Percentiles rank a stretch among this genome's conserved stretches.
These are phyloP conservation scores for Royoungia palumana DNA, from an alignment of 768 basidiomycete genomes.

Conservation along the genomic window DNA sequence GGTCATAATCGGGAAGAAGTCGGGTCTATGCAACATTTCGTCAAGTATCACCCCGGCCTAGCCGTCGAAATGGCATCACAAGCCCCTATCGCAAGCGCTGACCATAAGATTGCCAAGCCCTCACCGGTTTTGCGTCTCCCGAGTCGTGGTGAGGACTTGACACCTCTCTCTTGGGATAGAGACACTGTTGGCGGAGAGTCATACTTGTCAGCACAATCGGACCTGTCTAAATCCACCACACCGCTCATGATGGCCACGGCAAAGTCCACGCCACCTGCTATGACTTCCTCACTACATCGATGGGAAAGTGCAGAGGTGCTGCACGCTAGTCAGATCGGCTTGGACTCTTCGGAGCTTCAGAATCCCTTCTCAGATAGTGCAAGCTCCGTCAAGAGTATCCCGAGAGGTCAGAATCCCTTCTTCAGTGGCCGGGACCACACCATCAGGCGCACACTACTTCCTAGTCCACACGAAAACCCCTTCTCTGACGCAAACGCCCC, in stretches of 20 bases:
- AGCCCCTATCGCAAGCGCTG: slow-evolving; percentile 19
- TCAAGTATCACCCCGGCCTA: slow-evolving; percentile 55
- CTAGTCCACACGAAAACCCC: slow-evolving; percentile 31
- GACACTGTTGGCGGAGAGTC: slow-evolving; percentile 46
- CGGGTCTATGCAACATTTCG: slow-evolving; percentile 42
- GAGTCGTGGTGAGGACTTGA: slow-evolving; percentile 38
- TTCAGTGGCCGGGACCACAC: slow-evolving; percentile 41
- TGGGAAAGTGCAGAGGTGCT: slow-evolving; percentile 73
- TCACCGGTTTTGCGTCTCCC: slow-evolving; percentile 43
- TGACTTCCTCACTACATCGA: slow-evolving; percentile 46
- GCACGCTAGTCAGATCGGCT: slow-evolving; percentile 33
- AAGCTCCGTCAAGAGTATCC: slow-evolving; percentile 13
- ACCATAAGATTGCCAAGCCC: slow-evolving; percentile 17
- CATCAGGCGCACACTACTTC: slow-evolving; percentile 13
- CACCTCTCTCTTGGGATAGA: slow-evolving; percentile 50
- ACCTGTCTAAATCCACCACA: slow-evolving; percentile 44
- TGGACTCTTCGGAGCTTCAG: slow-evolving; percentile 5
- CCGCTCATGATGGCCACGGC: slow-evolving; percentile 47
- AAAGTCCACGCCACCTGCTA: slow-evolving; percentile 61
- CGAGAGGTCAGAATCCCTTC: slow-evolving; percentile 35
- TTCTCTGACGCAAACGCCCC: slow-evolving; percentile 39
- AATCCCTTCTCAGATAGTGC: slow-evolving; percentile 29
- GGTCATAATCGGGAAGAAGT: slow-evolving; percentile 34
- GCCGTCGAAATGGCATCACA: slow-evolving; percentile 50
- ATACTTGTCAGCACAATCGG: slow-evolving; percentile 46